phyloP scores from a whole-genome alignment of 495 filamentous ascomycete genomes.

The Bathelium albidoporum region DNA sequence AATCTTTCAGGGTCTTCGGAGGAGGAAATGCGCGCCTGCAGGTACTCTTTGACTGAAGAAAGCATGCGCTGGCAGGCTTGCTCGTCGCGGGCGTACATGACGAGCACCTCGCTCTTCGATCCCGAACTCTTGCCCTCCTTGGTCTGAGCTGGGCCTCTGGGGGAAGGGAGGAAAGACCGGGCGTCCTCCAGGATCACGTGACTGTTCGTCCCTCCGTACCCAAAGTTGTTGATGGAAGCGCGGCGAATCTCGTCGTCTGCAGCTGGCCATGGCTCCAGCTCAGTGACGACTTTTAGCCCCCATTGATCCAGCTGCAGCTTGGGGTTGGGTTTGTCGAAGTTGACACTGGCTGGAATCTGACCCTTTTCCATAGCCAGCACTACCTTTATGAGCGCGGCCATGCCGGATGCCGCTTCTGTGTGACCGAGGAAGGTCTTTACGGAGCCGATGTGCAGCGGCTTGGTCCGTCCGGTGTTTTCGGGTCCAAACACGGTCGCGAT shows the following conservation, averaged over 20 bases:
- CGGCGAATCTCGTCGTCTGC: conserved; percentile 9
- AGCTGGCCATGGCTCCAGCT: too few species aligned
- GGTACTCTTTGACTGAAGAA: too few species aligned
- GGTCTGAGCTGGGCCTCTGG: too few species aligned
- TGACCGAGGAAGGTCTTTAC: conserved; percentile 27
- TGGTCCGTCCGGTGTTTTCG: not conserved
- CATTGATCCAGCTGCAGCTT: too few species aligned
- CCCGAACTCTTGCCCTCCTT: too few species aligned
- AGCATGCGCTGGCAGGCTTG: too few species aligned
- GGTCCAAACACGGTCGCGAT: not conserved
- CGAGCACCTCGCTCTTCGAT: not conserved
- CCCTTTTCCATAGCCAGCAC: conserved; percentile 48
- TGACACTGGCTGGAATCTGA: conserved; percentile 35
- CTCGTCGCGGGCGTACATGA: not conserved
- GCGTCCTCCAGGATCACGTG: conserved; percentile 33
- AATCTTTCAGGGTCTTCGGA: too few species aligned
- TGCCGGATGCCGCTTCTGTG: conserved; percentile 45
- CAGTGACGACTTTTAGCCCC: too few species aligned
- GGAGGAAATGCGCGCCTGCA: too few species aligned
- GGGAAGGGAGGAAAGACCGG: not conserved
- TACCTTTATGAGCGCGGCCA: conserved; percentile 50
- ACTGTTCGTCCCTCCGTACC: conserved; percentile 42
- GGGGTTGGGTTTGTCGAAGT: conserved; percentile 38
- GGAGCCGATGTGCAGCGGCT: not conserved
- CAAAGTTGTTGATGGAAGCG: conserved; percentile 36